Evolutionary conservation across 768 basidiomycete species (phyloP), one percentile per base, ranked within the genome.

Genomic region (Tricholoma flavovirens): DNA sequence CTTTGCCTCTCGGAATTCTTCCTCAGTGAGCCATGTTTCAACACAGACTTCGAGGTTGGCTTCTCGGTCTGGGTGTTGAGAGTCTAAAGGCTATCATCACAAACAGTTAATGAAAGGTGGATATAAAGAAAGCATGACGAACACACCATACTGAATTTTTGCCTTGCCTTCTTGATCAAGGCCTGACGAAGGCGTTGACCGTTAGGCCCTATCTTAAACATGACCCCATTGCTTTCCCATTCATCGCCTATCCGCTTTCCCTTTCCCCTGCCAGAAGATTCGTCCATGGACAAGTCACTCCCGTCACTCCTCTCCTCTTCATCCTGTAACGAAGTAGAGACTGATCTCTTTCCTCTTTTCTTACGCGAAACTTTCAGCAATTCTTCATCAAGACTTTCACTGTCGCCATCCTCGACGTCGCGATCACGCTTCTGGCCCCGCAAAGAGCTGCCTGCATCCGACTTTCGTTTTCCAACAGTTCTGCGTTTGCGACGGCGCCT

Each of bases 1-100:
- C 60, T 88, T 88, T 1, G 86, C 84, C 49, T 77, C 76, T 50
- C 76, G 73, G 66, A 88, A 86, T 61, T 88, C 84, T 55, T 83
- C 86, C 54, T 90, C 88, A 10, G 83, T 83, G 53, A 90, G 75
- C 90, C 90, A 93, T 17, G 75, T 77, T 66, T 90, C 89, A n/a
- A 91, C 79, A 61, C 79, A 87, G 29, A 90, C 83, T 59, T 88
- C 83, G 22, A 90, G 71, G 56, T 83, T 81, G 19, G 79, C 82
- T 53, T 81, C 71, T 43, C 81, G 80, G 69, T 92, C 90, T 4
- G 88, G 86, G 66, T 92, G 89, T 56, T 82, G 78, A 7, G 89
- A 90, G 65, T 92, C 90, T 53, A 78, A 72, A 3, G 90, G 90
- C 90, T 91, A 60, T 35, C 14, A 35, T 55, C 32, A 12, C 26